phyloP scores from a whole-genome alignment of 768 basidiomycete genomes.

The Russula sp. region DNA sequence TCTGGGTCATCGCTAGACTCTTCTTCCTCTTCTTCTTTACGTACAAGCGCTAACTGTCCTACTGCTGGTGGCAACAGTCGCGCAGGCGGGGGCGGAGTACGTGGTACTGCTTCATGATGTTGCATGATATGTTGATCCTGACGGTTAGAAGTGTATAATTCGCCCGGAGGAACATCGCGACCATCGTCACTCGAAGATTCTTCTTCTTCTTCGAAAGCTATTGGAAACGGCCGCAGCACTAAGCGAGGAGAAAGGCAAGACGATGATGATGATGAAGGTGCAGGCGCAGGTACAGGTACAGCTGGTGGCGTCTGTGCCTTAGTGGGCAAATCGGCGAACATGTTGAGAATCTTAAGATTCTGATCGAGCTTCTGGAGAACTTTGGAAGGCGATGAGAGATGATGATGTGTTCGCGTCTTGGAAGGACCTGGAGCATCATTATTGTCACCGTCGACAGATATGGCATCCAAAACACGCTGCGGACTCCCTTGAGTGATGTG shows the following conservation, averaged over 20 bases:
- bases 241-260: background rate
- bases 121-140: background rate
- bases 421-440: background rate
- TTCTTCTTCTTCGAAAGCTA: conserved; percentile 24
- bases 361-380: conserved; percentile 13
- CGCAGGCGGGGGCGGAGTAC: background rate
- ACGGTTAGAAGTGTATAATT: background rate
- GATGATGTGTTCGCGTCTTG: background rate
- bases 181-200: conserved; percentile 11
- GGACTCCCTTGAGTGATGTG: background rate
- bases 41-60: background rate
- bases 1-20: conserved; percentile 18
- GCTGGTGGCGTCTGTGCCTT: background rate
- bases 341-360: conserved; percentile 5
- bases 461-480: background rate
- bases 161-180: background rate
- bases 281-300: too few relatives aligned
- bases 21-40: conserved; percentile 9
- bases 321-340: background rate
- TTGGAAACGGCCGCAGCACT: conserved; percentile 12
- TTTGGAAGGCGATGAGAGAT: conserved; percentile 17
- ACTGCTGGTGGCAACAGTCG: conserved; percentile 1
- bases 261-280: too few relatives aligned
- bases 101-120: background rate
- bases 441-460: conserved; percentile 3